phyloP scores from a whole-genome alignment of 2,329 filamentous ascomycete genomes.

The Paracoccidioides brasiliensis region DNA sequence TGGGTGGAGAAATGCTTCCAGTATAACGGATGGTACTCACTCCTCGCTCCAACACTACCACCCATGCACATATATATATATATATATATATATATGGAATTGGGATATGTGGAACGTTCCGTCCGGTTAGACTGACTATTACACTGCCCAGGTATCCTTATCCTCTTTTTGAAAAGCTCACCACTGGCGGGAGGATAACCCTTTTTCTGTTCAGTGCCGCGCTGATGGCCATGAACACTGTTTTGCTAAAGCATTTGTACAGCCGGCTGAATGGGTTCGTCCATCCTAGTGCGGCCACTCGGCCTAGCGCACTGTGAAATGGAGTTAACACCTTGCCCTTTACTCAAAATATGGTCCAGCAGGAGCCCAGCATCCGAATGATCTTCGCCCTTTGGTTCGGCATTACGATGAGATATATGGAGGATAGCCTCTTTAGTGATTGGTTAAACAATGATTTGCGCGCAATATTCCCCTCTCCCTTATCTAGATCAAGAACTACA shows the following conservation, averaged over 20 bases:
- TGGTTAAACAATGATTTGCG: too few relatives aligned
- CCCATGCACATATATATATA: not conserved
- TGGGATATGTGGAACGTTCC: too few relatives aligned
- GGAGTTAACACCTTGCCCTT: not conserved
- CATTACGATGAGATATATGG: not conserved
- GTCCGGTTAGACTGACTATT: not conserved
- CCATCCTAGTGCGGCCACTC: not conserved
- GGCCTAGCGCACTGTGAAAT: not conserved
- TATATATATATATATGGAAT: not conserved
- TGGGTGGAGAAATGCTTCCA: slow-evolving; percentile 50
- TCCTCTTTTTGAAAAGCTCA: slow-evolving; percentile 62
- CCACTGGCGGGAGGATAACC: slow-evolving; percentile 49
- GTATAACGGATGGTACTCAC: slow-evolving; percentile 45
- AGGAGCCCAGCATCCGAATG: not conserved
- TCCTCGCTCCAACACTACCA: slow-evolving; percentile 18
- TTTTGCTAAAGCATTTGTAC: slow-evolving; percentile 57
- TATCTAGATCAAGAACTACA: too few relatives aligned
- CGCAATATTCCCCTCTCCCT: too few relatives aligned
- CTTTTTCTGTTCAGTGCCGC: slow-evolving; percentile 58
- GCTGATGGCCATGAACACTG: slow-evolving; percentile 59
- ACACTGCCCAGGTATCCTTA: slow-evolving; percentile 35
- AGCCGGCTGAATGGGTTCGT: slow-evolving; percentile 34
- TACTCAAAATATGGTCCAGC: not conserved
- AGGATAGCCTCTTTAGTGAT: too few relatives aligned
- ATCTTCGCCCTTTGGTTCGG: not conserved